A percentile compares a stretch with the other conserved stretches of the same genome.
phyloP scores from a whole-genome alignment of 2,329 filamentous ascomycete species.

The Talaromyces rugulosus region DNA sequence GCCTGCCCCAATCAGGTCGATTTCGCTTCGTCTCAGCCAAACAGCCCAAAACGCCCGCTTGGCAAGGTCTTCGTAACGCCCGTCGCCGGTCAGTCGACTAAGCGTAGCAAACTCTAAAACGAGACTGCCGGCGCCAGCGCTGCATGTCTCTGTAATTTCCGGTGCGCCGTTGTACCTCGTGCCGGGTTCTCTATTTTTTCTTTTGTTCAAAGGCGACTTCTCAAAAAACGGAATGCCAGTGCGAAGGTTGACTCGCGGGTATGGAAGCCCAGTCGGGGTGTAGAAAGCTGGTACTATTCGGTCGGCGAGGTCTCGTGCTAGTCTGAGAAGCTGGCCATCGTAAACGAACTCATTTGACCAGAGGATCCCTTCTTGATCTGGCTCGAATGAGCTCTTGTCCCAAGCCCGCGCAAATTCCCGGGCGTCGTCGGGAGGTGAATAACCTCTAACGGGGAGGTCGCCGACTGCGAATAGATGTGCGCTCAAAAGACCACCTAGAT shows the following conservation, averaged over 20 bases:
- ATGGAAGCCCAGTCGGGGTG: constrained; percentile 85
- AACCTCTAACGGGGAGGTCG: constrained; percentile 80
- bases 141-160: constrained; percentile 94
- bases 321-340: constrained; percentile 81
- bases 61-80: constrained; percentile 80
- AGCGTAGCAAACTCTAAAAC: constrained; percentile 90
- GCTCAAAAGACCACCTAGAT: constrained; percentile 72
- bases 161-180: constrained; percentile 27
- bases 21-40: constrained; percentile 81
- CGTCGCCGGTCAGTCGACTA: constrained; percentile 80
- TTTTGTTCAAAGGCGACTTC: constrained; percentile 72
- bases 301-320: constrained; percentile 79
- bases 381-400: constrained; percentile 30
- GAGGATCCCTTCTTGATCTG: constrained; percentile 44
- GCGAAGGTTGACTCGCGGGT: constrained; percentile 87
- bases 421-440: constrained; percentile 51
- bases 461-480: constrained; percentile 91
- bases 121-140: constrained; percentile 90
- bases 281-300: constrained; percentile 88
- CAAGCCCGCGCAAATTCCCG: constrained; percentile 36
- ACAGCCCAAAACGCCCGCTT: constrained; percentile 96
- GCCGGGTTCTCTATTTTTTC: constrained; percentile 42
- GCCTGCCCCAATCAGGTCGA: constrained; percentile 83
- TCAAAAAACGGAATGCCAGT: constrained; percentile 88
- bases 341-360: constrained; percentile 80